Evolutionary conservation across 2,329 filamentous ascomycete genomes (phyloP), one percentile per base, ranked within the genome.

Genomic region (Trichophyton verrucosum): DNA sequence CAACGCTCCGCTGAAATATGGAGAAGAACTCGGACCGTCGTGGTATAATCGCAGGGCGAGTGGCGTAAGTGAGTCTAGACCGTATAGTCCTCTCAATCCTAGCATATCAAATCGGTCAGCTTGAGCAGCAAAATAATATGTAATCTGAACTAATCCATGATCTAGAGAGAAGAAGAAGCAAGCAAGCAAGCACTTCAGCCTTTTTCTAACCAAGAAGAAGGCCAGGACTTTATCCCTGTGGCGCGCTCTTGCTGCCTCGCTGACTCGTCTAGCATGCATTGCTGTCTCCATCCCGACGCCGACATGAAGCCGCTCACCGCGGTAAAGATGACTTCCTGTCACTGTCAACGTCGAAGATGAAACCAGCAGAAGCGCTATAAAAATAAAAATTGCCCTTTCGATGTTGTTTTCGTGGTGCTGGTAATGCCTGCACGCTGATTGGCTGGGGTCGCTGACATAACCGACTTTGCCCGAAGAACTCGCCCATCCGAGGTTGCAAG

Each of bases 401-500:
- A 38, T 27, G 46, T 8, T 15, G 46, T 53, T 53, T 53, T 53
- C 49, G 49, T 53, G 49, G 8, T 53, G 38, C 33, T 59, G 57
- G 63, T 65, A 65, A 65, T 65, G 44, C 36, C 11, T 3, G 56
- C 20, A 5, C 51, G 27, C n/a, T 63, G 63, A 65, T 65, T 65
- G 64, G 64, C 30, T 36, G 57, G 17, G 24, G 13, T 9, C 1
- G 63, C 62, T 65, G 63, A 65, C 64, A 63, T 64, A 65, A 64
- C 62, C 61, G 61, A 38, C 56, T 61, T 61, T 42, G 44, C 58
- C 62, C 62, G 62, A 62, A 56, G 38, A 44, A 44, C 13, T 56
- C 22, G 24, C 27, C 49, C 27, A 60, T 60, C 60, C 64, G 62
- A 63, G 57, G 63, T 61, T 61, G 40, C 61, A 57, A 58, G 61